Evolutionary conservation across 2,329 filamentous ascomycete species (phyloP), one percentile per base, ranked within the genome.

Genomic region (Epichloe glyceriae): DNA sequence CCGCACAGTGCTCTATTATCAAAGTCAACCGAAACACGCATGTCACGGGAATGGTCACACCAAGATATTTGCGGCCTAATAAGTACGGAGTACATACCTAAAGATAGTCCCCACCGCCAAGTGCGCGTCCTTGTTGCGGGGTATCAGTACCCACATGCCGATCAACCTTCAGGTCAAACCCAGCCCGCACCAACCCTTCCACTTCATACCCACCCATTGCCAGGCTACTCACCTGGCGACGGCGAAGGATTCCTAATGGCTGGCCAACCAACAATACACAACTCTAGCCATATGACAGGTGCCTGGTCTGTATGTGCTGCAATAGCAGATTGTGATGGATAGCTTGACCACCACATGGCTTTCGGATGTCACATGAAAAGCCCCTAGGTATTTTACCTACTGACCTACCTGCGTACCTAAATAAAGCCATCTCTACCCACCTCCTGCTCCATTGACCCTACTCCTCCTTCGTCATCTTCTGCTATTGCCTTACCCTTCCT

Each of bases 21-120:
- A 30, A 30, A 10, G 10, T 10, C 30, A 30, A 30, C 30, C 30
- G 30, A 30, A 30, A 30, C 30, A 30, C 10, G 10, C 8, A 30
- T 30, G 30, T 30, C 30, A 30, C 30, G 30, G 10, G 3, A 30
- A 4, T 30, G 30, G 30, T 30, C 26, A 30, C 26, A 30, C 26
- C 3, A 30, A 10, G 26, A 30, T 11, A 30, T 30, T 40, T 40
- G 8, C 12, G 38, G 38, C 17, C 38, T 4, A 19, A 3, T 10
- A 40, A 17, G 5, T 40, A 57, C 22, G 22, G 22, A 26, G 22
- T 6, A 26, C 57, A 58, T 57, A 55, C 55, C 53, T 30, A 30
- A 3, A 30, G 30, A 8, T 30, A 30, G 26, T 11, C 20, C 26
- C 26, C 26, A 30, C 26, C 26, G 26, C 26, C 26, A 30, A 30